phyloP scores from a whole-genome alignment of 176 grass and related monocot genomes.

The Tillandsia fasciculata region DNA sequence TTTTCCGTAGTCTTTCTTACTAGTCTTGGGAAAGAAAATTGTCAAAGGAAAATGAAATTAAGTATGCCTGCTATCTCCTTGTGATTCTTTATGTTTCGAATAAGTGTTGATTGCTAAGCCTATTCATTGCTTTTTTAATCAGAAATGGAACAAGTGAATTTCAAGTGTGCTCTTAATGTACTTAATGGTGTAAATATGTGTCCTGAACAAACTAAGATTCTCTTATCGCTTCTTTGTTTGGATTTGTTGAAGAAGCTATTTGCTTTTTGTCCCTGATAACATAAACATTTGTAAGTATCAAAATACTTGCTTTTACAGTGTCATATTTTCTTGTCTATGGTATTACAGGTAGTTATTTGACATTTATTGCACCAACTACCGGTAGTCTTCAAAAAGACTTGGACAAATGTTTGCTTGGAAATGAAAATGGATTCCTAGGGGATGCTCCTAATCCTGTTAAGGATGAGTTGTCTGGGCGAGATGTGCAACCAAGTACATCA shows the following conservation, averaged over 20 bases:
- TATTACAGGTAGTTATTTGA: slow-evolving; percentile 59
- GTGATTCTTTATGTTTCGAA: too few species aligned
- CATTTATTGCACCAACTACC: slow-evolving; percentile 41
- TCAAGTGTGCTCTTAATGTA: too few species aligned
- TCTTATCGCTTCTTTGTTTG: too few species aligned
- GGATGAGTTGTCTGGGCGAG: slow-evolving; percentile 23
- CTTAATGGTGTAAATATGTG: too few species aligned
- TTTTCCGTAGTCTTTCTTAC: not conserved
- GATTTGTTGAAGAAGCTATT: too few species aligned
- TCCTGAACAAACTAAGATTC: too few species aligned
- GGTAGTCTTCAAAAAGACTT: slow-evolving; percentile 33
- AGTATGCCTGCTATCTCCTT: not conserved
- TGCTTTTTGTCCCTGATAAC: too few species aligned
- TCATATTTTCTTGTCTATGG: slow-evolving; percentile 15
- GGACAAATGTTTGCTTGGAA: slow-evolving; percentile 25
- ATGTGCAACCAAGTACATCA: slow-evolving; percentile 39
- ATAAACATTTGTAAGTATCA: not conserved
- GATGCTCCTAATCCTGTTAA: slow-evolving; percentile 31
- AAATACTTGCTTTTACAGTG: slow-evolving; percentile 16
- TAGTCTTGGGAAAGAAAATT: not conserved
- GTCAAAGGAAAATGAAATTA: not conserved
- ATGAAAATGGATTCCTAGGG: slow-evolving; percentile 79
- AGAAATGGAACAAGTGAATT: too few species aligned
- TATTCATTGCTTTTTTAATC: too few species aligned
- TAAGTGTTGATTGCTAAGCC: too few species aligned